Evolutionary conservation across 805 yeast genomes (phyloP), one percentile per base, ranked within the genome.

Genomic region (Wickerhamomyces chambardii): DNA sequence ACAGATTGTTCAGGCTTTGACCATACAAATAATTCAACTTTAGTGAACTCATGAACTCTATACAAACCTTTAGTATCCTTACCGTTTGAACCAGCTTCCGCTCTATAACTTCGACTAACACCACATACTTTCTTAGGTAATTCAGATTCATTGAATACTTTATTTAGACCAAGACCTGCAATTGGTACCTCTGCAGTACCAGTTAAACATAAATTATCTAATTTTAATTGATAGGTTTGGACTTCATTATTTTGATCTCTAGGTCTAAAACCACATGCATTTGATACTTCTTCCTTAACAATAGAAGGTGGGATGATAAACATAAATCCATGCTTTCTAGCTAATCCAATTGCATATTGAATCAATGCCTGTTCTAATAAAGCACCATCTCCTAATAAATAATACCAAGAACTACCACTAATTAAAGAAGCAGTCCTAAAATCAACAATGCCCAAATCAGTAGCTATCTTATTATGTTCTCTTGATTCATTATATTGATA

Each of bases 31-130:
- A 92, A 59, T 54, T 92, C 98, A 2, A 92, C 95, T 55, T 92
- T 92, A 10, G 95, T 84, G 56, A 92, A 92, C 59, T 92, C 98
- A 53, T 92, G 98, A 17, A 92, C 97, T 30, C 98, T 65, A 47
- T 92, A 92, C 1, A 92, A 63, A 0, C 98, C 98, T 47, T 80
- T 77, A 0, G 97, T 86, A 45, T 86, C 97, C 44, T 74, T 75
- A 2, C 98, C 98, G 37, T 95, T 72, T 2, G 97, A 92, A 3
- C 97, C 98, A 0, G 98, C 98, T 54, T 92, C 98, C 0, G 97
- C 95, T 42, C 98, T 67, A 52, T 78, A 92, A 42, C 95, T 75
- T 43, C 97, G 67, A 36, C 94, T 81, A 2, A 86, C 67, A 1
- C 97, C 98, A 11, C 77, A 92, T 21, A 73, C 63, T 47, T 73